phyloP scores from a whole-genome alignment of 768 basidiomycete genomes.

The Tricholoma flavovirens region DNA sequence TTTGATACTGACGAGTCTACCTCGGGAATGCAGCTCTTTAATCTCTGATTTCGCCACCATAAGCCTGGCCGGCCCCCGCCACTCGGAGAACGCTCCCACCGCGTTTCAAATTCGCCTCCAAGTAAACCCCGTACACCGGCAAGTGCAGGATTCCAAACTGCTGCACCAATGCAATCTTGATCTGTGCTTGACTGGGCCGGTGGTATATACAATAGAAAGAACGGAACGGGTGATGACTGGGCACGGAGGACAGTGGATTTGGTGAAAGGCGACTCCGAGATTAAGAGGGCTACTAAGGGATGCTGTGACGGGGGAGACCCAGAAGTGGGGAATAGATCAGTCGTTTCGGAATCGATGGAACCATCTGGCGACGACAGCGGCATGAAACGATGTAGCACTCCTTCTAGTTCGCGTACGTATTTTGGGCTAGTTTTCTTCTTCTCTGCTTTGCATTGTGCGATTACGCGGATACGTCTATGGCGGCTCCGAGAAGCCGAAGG shows the following conservation, averaged over 20 bases:
- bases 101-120: constrained; percentile 52
- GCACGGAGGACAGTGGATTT: constrained; percentile 62
- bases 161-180: constrained; percentile 35
- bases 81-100: constrained; percentile 51
- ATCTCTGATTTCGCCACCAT: constrained; percentile 35
- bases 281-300: constrained; percentile 63
- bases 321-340: background rate
- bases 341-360: background rate
- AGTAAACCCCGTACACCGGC: constrained; percentile 49
- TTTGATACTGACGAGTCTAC: background rate
- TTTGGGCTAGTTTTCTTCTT: constrained; percentile 74
- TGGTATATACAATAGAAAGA: constrained; percentile 77
- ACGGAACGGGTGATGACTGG: constrained; percentile 68
- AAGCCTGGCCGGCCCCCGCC: constrained; percentile 36
- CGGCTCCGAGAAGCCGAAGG: constrained; percentile 2
- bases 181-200: constrained; percentile 16
- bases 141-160: constrained; percentile 69
- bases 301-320: constrained; percentile 10
- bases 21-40: constrained; percentile 34
- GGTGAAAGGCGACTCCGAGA: constrained; percentile 81
- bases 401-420: constrained; percentile 85
- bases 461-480: constrained; percentile 60
- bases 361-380: constrained; percentile 9
- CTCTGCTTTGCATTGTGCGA: constrained; percentile 92
- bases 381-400: constrained; percentile 61